These are phyloP conservation scores for Rhodotorula toruloides DNA, from an alignment of 768 basidiomycete genomes.

Conservation along the genomic window DNA sequence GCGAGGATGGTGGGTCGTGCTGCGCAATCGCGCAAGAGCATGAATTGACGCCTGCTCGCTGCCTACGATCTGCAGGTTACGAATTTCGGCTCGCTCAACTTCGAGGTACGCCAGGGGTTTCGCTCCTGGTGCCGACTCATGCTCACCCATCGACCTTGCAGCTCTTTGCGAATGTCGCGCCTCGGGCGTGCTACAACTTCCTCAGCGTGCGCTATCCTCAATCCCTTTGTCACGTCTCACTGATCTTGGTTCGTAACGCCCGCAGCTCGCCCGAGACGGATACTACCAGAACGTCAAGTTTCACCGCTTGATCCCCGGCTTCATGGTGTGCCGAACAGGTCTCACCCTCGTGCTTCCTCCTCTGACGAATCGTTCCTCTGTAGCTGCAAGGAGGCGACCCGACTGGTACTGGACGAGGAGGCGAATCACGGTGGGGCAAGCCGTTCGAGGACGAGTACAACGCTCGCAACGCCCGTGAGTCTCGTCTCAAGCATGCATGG, in stretches of 20 bases:
- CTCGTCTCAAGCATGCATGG: too few species aligned
- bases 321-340: conserved; percentile 62
- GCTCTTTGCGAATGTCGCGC: conserved; percentile 87
- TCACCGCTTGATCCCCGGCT: conserved; percentile 86
- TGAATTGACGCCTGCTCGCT: too few species aligned
- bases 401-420: conserved; percentile 88
- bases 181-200: conserved; percentile 98
- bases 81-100: conserved; percentile 49
- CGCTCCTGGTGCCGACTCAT: neutral
- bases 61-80: too few species aligned
- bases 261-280: conserved; percentile 69
- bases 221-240: neutral
- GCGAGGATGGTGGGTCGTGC: conserved; percentile 90
- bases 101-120: conserved; percentile 21
- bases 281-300: conserved; percentile 87
- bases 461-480: conserved; percentile 73
- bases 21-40: too few species aligned
- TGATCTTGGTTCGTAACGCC: neutral
- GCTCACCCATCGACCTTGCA: conserved; percentile 48
- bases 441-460: conserved; percentile 94
- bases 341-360: neutral
- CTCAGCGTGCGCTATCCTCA: conserved; percentile 52
- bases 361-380: conserved; percentile 1
- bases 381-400: conserved; percentile 98
- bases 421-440: conserved; percentile 87